Conservation (phyloP, 2,329 filamentous ascomycete genomes). For the Fusarium sp. region DNA sequence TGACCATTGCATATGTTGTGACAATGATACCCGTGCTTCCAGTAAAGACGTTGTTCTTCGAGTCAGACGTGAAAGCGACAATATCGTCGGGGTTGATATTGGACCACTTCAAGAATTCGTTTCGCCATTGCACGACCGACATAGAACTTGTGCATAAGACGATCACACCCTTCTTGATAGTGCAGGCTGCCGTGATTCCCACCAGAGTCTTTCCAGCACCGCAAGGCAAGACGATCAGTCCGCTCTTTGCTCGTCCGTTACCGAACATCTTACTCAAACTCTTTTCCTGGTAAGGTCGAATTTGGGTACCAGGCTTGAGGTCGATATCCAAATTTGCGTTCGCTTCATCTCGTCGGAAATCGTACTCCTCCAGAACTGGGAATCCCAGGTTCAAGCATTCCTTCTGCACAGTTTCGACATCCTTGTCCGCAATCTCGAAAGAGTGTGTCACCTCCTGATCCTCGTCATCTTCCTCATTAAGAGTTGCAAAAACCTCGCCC, state of each 20-base stretch:
- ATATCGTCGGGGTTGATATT: slow-evolving; percentile 95
- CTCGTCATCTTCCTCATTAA: slow-evolving; percentile 90
- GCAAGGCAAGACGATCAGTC: slow-evolving; percentile 96
- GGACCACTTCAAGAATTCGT: slow-evolving; percentile 98
- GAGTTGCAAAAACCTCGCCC: slow-evolving; percentile 78
- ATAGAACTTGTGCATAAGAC: slow-evolving; percentile 97
- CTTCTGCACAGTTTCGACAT: slow-evolving; percentile 89
- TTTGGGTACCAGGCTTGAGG: slow-evolving; percentile 88
- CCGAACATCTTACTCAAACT: slow-evolving; percentile 99
- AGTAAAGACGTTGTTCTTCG: slow-evolving; percentile 84
- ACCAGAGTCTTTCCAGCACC: slow-evolving; percentile 97
- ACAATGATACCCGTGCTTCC: slow-evolving; percentile 96
- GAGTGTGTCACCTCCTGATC: slow-evolving; percentile 90
- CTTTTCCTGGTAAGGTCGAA: slow-evolving; percentile 96
- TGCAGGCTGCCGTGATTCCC: slow-evolving; percentile 98
- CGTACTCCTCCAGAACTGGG: slow-evolving; percentile 95
- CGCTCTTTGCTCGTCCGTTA: slow-evolving; percentile 96
- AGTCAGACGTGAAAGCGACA: slow-evolving; percentile 93
- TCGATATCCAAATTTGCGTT: slow-evolving; percentile 97
- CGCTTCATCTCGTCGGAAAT: slow-evolving; percentile 90
- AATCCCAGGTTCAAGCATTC: slow-evolving; percentile 89
- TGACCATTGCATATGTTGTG: slow-evolving; percentile 99
- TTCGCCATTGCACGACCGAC: slow-evolving; percentile 97
- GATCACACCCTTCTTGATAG: slow-evolving; percentile 96
- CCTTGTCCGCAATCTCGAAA: slow-evolving; percentile 88